Evolutionary conservation across 1,284 basidiomycete genomes (phyloP).

Genomic region (Ustilago loliicola): DNA sequence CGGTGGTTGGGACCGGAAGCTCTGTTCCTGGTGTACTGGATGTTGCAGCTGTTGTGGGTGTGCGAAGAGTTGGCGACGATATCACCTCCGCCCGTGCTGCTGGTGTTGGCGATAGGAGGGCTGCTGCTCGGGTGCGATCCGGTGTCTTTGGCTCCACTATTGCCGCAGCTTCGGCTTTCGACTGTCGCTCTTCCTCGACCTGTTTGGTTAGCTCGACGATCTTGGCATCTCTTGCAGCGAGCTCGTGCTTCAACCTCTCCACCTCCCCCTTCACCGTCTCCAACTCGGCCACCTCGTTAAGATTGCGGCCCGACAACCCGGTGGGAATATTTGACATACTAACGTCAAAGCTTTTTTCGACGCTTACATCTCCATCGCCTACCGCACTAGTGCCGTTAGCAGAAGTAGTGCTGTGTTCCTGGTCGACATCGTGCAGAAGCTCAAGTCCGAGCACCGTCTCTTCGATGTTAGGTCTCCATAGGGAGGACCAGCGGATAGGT

Average conservation of each 20-base stretch:
- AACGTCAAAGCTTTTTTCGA: slow-evolving; percentile 44
- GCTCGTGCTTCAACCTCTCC: slow-evolving; percentile 21
- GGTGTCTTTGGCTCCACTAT: not conserved
- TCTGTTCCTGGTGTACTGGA: not conserved
- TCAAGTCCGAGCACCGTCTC: slow-evolving; percentile 45
- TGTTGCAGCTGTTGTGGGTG: not conserved
- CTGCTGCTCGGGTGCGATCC: not conserved
- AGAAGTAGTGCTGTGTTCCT: not conserved
- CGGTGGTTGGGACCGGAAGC: not conserved
- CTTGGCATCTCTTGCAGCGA: slow-evolving; percentile 15
- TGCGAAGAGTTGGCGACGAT: not conserved
- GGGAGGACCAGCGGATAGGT: slow-evolving; percentile 25
- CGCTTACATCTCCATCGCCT: slow-evolving; percentile 12
- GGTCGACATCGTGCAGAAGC: slow-evolving; percentile 26
- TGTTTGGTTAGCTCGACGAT: slow-evolving; percentile 17
- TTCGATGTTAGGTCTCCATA: slow-evolving; percentile 24
- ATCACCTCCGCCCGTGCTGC: not conserved
- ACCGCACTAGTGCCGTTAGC: slow-evolving; percentile 11
- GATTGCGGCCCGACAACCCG: slow-evolving; percentile 15
- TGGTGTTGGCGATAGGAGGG: not conserved
- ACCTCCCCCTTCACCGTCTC: slow-evolving; percentile 20
- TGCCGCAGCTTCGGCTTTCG: slow-evolving; percentile 3
- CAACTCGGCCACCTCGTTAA: slow-evolving; percentile 20
- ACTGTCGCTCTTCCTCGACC: slow-evolving; percentile 5
- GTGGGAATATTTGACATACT: slow-evolving; percentile 46